Evolutionary conservation across 306 rosid genomes (phyloP), one percentile per base, ranked within the genome.

Genomic region (Quercus mongolica): DNA sequence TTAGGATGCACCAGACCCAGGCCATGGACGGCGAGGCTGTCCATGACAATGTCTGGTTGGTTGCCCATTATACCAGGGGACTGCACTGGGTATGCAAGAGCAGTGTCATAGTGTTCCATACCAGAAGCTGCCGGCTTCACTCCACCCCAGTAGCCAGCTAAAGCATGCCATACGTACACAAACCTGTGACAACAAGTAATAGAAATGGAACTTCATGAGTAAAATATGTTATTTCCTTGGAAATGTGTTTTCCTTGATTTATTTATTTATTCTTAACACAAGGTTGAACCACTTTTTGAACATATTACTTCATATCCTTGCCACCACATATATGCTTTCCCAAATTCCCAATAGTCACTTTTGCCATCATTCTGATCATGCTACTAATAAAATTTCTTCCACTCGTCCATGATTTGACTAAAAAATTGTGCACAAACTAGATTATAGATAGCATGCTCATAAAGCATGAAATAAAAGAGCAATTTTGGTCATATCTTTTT

Each of bases 141-240:
- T 76, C 99, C 99, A 67, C 98, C 99, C 99, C 99, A 96, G 71
- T 96, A 96, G 38, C 99, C 99, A 67, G 93, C 96, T 51, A 96
- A 79, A 35, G 99, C 99, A 88, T 96, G 99, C 99, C 99, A 96
- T 31, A 92, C 99, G 77, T 89, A 96, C 44, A 93, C 90, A 82
- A 78, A 86, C 52, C 99, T 95, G 94, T 55, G 52, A 20, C 75
- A 77, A 35, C 65, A 74, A 21, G 51, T 6, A 54, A 63, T 5
- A 83, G 80, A 51, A 57, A 75, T 23, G 49, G 65, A 79, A 54
- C 5, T 19, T 17, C 17, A 8, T 70, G 8, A 21, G 20, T 74
- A 25, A 44, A 46, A 19, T 68, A 68, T 33, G 20, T 1, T 14
- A 63, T 63, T 63, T 63, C 41, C 69, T 28, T 26, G 38, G 69